phyloP scores from a whole-genome alignment of 2,329 filamentous ascomycete genomes.

The Xylariaceae sp. region DNA sequence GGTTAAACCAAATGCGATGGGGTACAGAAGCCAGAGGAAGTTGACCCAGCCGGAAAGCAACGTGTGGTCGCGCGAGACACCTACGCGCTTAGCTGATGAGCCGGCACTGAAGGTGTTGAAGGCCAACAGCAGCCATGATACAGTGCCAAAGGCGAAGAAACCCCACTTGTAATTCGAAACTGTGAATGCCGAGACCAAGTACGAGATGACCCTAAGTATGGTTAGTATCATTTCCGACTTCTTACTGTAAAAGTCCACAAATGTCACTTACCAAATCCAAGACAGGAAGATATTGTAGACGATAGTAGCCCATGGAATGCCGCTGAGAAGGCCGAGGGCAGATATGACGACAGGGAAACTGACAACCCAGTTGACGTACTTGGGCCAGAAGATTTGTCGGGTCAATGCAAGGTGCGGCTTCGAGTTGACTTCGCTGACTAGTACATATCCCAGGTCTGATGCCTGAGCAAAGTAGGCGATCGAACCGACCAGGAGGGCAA shows the following conservation, averaged over 20 bases:
- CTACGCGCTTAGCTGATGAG: conserved; percentile 49
- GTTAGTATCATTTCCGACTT: conserved; percentile 11
- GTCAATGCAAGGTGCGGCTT: conserved; percentile 38
- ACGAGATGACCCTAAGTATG: conserved; percentile 50
- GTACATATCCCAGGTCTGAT: conserved; percentile 55
- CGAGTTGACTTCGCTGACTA: conserved; percentile 47
- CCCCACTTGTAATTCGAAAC: conserved; percentile 62
- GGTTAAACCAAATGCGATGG: conserved; percentile 58
- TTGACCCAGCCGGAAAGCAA: conserved; percentile 56
- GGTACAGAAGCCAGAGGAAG: conserved; percentile 61
- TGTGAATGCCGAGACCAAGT: conserved; percentile 57
- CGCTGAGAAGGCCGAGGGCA: conserved; percentile 57
- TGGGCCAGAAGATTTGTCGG: conserved; percentile 62
- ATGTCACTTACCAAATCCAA: conserved; percentile 53
- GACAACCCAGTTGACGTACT: conserved; percentile 61
- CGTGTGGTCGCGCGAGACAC: conserved; percentile 52
- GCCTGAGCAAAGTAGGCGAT: conserved; percentile 61
- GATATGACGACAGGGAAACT: conserved; percentile 54
- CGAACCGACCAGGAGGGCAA: conserved; percentile 56
- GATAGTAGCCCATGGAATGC: conserved; percentile 63
- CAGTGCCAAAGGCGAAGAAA: conserved; percentile 60
- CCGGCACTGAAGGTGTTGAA: conserved; percentile 51
- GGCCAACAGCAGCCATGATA: conserved; percentile 55
- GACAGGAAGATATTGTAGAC: conserved; percentile 56
- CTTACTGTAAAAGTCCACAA: not conserved